Conservation (phyloP, 352 stramenopile genomes). For the Stephanocyclus meneghinianus region DNA sequence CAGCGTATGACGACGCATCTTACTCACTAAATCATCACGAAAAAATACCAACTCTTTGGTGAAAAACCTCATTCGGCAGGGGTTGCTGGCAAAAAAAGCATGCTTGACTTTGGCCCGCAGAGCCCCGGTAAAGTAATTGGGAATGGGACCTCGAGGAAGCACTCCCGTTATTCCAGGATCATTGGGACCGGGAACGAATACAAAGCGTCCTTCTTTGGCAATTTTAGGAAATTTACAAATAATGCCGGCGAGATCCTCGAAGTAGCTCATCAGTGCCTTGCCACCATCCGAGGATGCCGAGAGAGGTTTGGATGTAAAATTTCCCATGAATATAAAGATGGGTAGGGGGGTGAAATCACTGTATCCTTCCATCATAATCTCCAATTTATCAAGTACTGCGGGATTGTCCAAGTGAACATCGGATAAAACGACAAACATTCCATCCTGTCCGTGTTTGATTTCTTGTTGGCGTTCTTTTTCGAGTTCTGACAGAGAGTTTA, state of each 20-base stretch:
- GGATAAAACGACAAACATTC: slow-evolving; percentile 91
- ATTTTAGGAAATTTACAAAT: slow-evolving; percentile 87
- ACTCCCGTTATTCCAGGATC: slow-evolving; percentile 87
- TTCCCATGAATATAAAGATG: slow-evolving; percentile 92
- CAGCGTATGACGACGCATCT: slow-evolving; percentile 87
- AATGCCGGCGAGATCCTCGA: slow-evolving; percentile 89
- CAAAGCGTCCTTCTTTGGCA: slow-evolving; percentile 86
- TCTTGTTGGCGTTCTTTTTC: slow-evolving; percentile 88
- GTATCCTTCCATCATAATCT: slow-evolving; percentile 88
- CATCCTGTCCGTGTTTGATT: slow-evolving; percentile 84
- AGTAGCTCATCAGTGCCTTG: slow-evolving; percentile 75
- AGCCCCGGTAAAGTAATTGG: slow-evolving; percentile 53
- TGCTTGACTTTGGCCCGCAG: slow-evolving; percentile 67
- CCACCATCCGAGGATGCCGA: slow-evolving; percentile 82
- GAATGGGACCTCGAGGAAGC: slow-evolving; percentile 75
- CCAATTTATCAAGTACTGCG: slow-evolving; percentile 87
- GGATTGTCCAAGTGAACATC: slow-evolving; percentile 92
- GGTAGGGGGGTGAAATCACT: slow-evolving; percentile 70
- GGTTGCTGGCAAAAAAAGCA: slow-evolving; percentile 88
- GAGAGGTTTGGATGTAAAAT: slow-evolving; percentile 88
- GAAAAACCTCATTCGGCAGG: slow-evolving; percentile 89
- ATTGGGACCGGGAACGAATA: slow-evolving; percentile 90
- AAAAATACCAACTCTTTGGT: slow-evolving; percentile 92
- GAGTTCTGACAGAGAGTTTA: slow-evolving; percentile 72
- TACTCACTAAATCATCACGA: slow-evolving; percentile 89